A percentile compares a stretch with the other conserved stretches of the same genome.
Conservation (phyloP, 1,284 basidiomycete species). For the Sporisorium reilianum region DNA sequence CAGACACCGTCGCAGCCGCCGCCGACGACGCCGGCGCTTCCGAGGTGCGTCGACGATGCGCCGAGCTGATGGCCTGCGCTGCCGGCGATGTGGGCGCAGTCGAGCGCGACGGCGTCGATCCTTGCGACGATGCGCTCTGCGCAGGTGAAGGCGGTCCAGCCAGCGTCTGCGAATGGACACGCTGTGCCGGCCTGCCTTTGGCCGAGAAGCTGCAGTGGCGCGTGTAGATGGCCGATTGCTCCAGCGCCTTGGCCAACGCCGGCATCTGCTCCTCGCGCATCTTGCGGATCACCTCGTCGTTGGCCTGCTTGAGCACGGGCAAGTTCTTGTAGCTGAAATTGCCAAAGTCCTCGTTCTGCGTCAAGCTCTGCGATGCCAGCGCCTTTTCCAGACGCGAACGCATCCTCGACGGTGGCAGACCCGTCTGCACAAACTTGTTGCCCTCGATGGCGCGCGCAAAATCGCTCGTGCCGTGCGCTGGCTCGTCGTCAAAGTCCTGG, state of each 20-base stretch:
- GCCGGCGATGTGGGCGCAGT: conserved; percentile 80
- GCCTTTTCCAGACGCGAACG: conserved; percentile 44
- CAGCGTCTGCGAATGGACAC: conserved; percentile 41
- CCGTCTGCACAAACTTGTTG: conserved; percentile 63
- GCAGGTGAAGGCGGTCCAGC: conserved; percentile 77
- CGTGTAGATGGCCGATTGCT: conserved; percentile 52
- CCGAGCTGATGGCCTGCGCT: conserved; percentile 66
- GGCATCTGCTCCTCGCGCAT: conserved; percentile 73
- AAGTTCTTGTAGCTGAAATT: conserved; percentile 99
- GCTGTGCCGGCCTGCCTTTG: conserved; percentile 50
- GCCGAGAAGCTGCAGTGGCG: conserved; percentile 61
- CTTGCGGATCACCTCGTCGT: conserved; percentile 97
- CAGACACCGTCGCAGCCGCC: conserved; percentile 3
- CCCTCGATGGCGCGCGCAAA: conserved; percentile 58
- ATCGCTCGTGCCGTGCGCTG: conserved; percentile 52
- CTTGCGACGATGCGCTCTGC: conserved; percentile 90
- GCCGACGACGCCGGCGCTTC: conserved; percentile 35
- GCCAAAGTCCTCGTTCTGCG: conserved; percentile 85
- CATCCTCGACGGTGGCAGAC: conserved; percentile 67
- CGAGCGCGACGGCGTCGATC: conserved; percentile 85
- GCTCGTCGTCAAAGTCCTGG: conserved; percentile 87
- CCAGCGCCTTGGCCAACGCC: conserved; percentile 55
- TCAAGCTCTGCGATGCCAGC: conserved; percentile 22
- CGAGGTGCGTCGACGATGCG: conserved; percentile 49
- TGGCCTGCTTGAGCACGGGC: conserved; percentile 95